Evolutionary conservation across 306 rosid species (phyloP).

Genomic region (Fagus sylvatica): DNA sequence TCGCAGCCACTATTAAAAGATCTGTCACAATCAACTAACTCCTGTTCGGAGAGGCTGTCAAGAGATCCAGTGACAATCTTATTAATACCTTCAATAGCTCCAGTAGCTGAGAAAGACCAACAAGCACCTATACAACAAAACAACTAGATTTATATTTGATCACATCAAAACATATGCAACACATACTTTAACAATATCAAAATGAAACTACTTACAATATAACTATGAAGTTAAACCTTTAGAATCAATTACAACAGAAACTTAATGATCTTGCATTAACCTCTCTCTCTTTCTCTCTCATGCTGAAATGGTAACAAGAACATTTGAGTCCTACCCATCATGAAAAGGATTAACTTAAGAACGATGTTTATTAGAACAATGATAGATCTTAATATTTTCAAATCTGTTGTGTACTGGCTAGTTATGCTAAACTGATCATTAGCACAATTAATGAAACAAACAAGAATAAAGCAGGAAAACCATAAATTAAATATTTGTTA

Average conservation of each 20-base stretch:
- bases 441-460: neutral
- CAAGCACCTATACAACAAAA: constrained; percentile 68
- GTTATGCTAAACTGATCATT: neutral
- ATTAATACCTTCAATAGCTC: constrained; percentile 93
- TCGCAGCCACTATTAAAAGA: constrained; percentile 64
- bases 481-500: neutral
- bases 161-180: constrained; percentile 1
- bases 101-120: constrained; percentile 92
- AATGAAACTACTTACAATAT: neutral
- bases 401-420: neutral
- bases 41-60: constrained; percentile 88
- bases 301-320: neutral
- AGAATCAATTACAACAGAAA: neutral
- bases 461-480: neutral
- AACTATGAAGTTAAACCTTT: neutral
- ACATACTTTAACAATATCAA: neutral
- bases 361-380: neutral
- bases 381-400: neutral
- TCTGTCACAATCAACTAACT: constrained; percentile 79
- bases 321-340: neutral
- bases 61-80: constrained; percentile 87
- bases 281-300: neutral
- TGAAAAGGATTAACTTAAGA: neutral
- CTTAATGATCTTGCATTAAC: neutral
- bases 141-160: constrained; percentile 6